A percentile compares a stretch with the other conserved stretches of the same genome.
phyloP scores from a whole-genome alignment of 148 eudicot genomes.

The Nepenthes gracilis region DNA sequence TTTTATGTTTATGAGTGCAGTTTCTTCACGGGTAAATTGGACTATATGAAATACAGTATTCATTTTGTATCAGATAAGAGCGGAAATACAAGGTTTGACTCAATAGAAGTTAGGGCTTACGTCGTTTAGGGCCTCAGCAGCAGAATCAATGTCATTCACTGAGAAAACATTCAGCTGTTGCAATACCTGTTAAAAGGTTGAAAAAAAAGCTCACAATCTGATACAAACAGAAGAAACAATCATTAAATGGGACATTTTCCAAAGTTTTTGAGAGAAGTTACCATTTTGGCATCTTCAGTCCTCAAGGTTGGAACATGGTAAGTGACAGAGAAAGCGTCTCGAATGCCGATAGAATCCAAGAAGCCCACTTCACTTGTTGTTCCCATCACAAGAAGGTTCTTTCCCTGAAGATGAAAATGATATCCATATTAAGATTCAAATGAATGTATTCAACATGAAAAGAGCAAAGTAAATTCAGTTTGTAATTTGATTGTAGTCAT shows the following conservation, averaged over 20 bases:
- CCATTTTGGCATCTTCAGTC: constrained; percentile 89
- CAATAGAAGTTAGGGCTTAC: constrained; percentile 25
- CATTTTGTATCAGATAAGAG: no score
- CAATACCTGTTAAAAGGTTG: constrained; percentile 46
- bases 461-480: not conserved
- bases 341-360: constrained; percentile 79
- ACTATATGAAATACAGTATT: no score
- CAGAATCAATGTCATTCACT: constrained; percentile 59
- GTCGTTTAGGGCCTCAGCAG: constrained; percentile 83
- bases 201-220: not conserved
- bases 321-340: constrained; percentile 81
- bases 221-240: not conserved
- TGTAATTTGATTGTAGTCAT: no score
- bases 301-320: constrained; percentile 72
- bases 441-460: not conserved
- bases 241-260: not conserved
- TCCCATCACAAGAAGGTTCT: constrained; percentile 84
- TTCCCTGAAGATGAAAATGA: constrained; percentile 38
- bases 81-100: no score
- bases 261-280: constrained; percentile 5
- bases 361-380: constrained; percentile 87
- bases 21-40: no score
- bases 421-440: not conserved
- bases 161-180: constrained; percentile 75
- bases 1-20: no score